These are phyloP conservation scores for Candida sanyaensis DNA, from an alignment of 1,139 yeast species.

Conservation along the genomic window DNA sequence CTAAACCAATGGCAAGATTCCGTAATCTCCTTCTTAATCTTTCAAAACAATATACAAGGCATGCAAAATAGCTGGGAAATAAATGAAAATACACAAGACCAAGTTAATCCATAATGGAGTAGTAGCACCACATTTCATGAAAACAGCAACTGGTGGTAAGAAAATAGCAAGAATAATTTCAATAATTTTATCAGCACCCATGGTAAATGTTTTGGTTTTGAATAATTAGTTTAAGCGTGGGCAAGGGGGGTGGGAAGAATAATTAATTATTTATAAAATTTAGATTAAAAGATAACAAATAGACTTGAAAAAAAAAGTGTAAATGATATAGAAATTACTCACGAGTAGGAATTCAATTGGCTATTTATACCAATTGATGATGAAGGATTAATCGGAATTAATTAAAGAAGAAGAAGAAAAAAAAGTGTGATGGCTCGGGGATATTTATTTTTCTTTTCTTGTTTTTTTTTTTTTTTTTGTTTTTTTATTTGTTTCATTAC, in stretches of 20 bases:
- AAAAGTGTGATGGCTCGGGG: constrained; percentile 1
- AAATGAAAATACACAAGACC: constrained; percentile 59
- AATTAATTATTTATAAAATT: no score
- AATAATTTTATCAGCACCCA: constrained; percentile 47
- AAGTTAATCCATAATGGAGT: constrained; percentile 63
- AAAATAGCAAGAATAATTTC: constrained; percentile 51
- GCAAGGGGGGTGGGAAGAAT: background rate
- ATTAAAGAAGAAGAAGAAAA: background rate
- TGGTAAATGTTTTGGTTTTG: constrained; percentile 13
- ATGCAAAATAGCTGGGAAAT: constrained; percentile 78
- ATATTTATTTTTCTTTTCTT: background rate
- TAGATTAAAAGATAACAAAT: no score
- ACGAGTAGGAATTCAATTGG: background rate
- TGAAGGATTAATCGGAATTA: background rate
- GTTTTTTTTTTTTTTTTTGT: background rate
- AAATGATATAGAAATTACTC: background rate
- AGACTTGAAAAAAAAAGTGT: background rate
- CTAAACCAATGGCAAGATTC: background rate
- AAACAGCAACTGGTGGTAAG: constrained; percentile 75
- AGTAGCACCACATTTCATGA: constrained; percentile 62
- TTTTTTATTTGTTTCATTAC: no score
- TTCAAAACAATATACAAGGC: constrained; percentile 63
- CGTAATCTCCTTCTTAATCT: constrained; percentile 17
- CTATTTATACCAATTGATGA: constrained; percentile 2
- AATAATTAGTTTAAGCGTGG: background rate